These are phyloP conservation scores for Chytriomyces sp. DNA, from an alignment of 192 early-diverging fungal genomes.

Conservation along the genomic window DNA sequence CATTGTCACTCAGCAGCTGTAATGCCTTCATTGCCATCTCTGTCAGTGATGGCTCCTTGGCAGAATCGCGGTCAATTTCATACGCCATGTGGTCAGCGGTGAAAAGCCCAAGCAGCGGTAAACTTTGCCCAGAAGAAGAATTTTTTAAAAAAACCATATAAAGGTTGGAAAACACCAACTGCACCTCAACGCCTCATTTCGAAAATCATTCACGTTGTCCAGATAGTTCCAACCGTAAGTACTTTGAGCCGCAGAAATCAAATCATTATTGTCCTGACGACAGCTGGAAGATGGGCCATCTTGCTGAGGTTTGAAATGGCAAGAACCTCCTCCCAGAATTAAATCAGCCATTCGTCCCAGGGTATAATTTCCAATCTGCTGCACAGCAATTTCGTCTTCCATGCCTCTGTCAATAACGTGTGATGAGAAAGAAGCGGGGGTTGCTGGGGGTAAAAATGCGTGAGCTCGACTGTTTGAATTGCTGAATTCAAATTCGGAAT, in stretches of 20 bases:
- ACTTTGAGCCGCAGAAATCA: conserved; percentile 45
- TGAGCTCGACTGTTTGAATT: too few species aligned
- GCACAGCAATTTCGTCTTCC: conserved; percentile 79
- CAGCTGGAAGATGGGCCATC: conserved; percentile 63
- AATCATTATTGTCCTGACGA: conserved; percentile 74
- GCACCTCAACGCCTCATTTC: conserved; percentile 37
- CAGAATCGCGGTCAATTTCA: conserved; percentile 79
- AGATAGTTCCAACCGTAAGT: conserved; percentile 70
- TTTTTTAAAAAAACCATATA: background rate
- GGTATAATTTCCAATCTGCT: conserved; percentile 89
- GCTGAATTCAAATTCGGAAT: background rate
- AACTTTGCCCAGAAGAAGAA: conserved; percentile 13
- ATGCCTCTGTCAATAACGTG: conserved; percentile 79
- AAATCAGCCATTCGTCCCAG: conserved; percentile 84
- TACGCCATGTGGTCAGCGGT: conserved; percentile 89
- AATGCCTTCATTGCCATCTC: conserved; percentile 90
- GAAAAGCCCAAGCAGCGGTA: conserved; percentile 82
- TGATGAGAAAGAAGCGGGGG: conserved; percentile 64
- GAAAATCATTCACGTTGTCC: conserved; percentile 64
- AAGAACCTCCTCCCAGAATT: conserved; percentile 89
- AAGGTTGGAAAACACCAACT: background rate
- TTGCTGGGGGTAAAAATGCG: conserved; percentile 35
- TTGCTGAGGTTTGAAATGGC: conserved; percentile 82
- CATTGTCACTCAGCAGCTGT: conserved; percentile 62
- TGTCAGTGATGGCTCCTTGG: conserved; percentile 74